These are phyloP conservation scores for Cornus kousa DNA, from an alignment of 148 eudicot genomes.

Conservation along the genomic window DNA sequence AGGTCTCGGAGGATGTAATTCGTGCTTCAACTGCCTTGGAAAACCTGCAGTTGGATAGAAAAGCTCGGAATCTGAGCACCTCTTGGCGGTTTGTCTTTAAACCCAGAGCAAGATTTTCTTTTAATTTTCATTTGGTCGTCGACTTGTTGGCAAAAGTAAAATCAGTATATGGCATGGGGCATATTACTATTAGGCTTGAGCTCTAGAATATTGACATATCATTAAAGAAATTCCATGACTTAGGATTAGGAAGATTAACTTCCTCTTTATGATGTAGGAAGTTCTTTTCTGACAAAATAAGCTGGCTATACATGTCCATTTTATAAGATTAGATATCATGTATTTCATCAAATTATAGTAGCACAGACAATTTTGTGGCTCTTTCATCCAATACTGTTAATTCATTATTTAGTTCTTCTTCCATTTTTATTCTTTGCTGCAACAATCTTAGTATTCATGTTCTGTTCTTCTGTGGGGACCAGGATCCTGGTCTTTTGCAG, in stretches of 20 bases:
- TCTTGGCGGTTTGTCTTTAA: slow-evolving; percentile 75
- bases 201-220: not conserved
- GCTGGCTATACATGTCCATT: not conserved
- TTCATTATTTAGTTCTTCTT: too few relatives aligned
- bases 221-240: not conserved
- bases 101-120: not conserved
- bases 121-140: not conserved
- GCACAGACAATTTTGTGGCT: not conserved
- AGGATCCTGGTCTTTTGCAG: too few relatives aligned
- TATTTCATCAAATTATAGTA: not conserved
- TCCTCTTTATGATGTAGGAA: not conserved
- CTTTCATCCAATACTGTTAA: not conserved
- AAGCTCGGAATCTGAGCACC: slow-evolving; percentile 78
- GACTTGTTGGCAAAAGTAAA: not conserved
- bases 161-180: not conserved
- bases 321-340: too few relatives aligned
- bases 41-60: slow-evolving; percentile 92
- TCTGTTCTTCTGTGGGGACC: too few relatives aligned
- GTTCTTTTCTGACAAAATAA: not conserved
- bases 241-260: not conserved
- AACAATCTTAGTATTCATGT: too few relatives aligned
- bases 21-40: slow-evolving; percentile 84
- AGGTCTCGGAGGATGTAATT: slow-evolving; percentile 64
- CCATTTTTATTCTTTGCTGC: too few relatives aligned
- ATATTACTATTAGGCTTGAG: not conserved